Percentiles rank a stretch among this genome's conserved stretches.
phyloP scores from a whole-genome alignment of 2,329 filamentous ascomycete genomes.

The Coniochaeta hoffmannii region DNA sequence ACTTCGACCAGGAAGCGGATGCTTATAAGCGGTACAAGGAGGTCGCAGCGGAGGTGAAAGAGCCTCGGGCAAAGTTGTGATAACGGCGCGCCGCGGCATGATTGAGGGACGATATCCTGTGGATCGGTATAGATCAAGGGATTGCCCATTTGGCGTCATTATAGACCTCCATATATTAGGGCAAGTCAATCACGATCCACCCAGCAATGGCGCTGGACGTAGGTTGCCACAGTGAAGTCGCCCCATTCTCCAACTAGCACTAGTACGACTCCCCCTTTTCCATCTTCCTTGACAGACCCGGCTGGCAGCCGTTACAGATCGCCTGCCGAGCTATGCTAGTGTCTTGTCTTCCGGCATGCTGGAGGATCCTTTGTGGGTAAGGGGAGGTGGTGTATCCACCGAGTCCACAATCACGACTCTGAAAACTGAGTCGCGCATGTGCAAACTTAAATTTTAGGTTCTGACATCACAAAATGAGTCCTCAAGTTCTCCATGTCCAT shows the following conservation, averaged over 20 bases:
- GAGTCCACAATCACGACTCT: neutral
- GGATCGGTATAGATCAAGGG: too few relatives aligned
- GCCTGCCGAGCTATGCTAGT: neutral
- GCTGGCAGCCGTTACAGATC: neutral
- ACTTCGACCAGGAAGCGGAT: slow-evolving; percentile 21
- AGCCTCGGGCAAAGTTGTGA: neutral
- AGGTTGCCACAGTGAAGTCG: too few relatives aligned
- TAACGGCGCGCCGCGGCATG: neutral
- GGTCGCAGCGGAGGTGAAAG: slow-evolving; percentile 8
- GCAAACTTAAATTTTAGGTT: neutral
- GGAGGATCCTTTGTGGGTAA: neutral
- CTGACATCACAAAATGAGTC: neutral
- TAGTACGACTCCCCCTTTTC: too few relatives aligned
- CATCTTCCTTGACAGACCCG: too few relatives aligned
- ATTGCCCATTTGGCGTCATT: too few relatives aligned
- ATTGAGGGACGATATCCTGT: too few relatives aligned
- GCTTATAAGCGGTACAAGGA: slow-evolving; percentile 18
- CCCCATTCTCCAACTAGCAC: too few relatives aligned
- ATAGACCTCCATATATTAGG: too few relatives aligned
- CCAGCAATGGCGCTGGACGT: too few relatives aligned
- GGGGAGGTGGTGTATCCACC: neutral
- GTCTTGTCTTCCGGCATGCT: neutral
- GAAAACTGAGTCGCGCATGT: neutral
- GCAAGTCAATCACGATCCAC: too few relatives aligned
- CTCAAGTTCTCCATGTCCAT: neutral